A percentile compares a stretch with the other conserved stretches of the same genome.
Evolutionary conservation across 208 protist genomes (phyloP).

Genomic region (Strigomonas galati): DNA sequence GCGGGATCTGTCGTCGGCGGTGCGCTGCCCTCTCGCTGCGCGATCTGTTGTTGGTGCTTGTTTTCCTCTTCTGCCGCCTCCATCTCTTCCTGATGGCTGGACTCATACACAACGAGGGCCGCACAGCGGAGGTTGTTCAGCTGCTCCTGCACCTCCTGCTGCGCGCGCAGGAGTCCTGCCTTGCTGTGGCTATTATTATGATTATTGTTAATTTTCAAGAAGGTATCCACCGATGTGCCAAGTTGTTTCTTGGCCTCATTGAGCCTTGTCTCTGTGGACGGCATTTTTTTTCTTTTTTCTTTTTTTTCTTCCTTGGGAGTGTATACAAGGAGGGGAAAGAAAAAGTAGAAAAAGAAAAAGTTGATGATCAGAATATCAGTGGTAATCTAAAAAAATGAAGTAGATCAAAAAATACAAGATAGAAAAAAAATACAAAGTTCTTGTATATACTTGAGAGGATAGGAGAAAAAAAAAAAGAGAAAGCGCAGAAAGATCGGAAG

Average conservation of each 20-base stretch:
- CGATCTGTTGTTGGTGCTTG: not conserved
- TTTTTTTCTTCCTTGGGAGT: conserved; percentile 10
- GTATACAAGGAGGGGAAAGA: conserved; percentile 10
- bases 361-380: no score
- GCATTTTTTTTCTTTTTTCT: not conserved
- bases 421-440: no score
- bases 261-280: not conserved
- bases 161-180: conserved; percentile 13
- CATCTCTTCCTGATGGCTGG: not conserved
- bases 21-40: not conserved
- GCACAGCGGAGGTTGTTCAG: conserved; percentile 17
- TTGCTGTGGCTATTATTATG: not conserved
- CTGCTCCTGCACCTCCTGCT: conserved; percentile 14
- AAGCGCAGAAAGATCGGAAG: conserved; percentile 16
- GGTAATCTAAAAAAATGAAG: conserved; percentile 11
- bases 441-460: conserved; percentile 10
- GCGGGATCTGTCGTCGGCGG: not conserved
- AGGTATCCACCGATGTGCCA: not conserved
- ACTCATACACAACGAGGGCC: conserved; percentile 7
- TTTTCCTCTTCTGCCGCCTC: not conserved
- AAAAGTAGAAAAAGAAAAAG: conserved; percentile 18
- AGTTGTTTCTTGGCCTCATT: not conserved
- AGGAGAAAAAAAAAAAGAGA: conserved; percentile 11
- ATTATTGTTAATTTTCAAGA: conserved; percentile 8
- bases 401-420: no score